Percentiles rank a stretch among this genome's conserved stretches.
Conservation (phyloP, 176 grass and related monocot species). For the Aegilops sharonensis region DNA sequence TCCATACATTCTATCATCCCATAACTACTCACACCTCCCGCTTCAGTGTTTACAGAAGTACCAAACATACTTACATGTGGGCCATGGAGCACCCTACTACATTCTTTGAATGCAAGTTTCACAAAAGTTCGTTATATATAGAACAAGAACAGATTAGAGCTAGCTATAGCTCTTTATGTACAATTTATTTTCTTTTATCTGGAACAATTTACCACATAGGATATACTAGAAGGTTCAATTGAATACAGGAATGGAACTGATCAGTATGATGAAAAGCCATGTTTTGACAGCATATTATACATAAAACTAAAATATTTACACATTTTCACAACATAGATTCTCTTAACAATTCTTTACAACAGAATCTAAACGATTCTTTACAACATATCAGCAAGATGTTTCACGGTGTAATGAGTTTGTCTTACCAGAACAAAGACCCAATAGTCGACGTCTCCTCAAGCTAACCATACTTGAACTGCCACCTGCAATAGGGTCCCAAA, state of each 20-base stretch:
- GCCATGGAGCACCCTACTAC: background rate
- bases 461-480: slow-evolving; percentile 79
- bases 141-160: slow-evolving; percentile 1
- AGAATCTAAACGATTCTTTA: background rate
- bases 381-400: background rate
- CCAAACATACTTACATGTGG: background rate
- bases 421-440: slow-evolving; percentile 72
- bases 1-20: background rate
- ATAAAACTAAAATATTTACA: background rate
- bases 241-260: background rate
- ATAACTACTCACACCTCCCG: background rate
- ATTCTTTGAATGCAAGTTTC: background rate
- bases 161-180: background rate
- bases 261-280: background rate
- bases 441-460: slow-evolving; percentile 69
- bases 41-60: background rate
- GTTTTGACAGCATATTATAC: slow-evolving; percentile 3
- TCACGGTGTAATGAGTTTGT: slow-evolving; percentile 19
- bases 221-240: slow-evolving; percentile 19
- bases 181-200: slow-evolving; percentile 1
- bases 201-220: background rate
- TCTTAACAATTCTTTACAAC: slow-evolving; percentile 1
- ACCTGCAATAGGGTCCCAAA: slow-evolving; percentile 36
- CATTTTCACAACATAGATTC: slow-evolving; percentile 8
- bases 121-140: background rate